These are phyloP conservation scores for Aspergillus ochraceoroseus DNA, from an alignment of 2,329 filamentous ascomycete genomes.

Conservation along the genomic window DNA sequence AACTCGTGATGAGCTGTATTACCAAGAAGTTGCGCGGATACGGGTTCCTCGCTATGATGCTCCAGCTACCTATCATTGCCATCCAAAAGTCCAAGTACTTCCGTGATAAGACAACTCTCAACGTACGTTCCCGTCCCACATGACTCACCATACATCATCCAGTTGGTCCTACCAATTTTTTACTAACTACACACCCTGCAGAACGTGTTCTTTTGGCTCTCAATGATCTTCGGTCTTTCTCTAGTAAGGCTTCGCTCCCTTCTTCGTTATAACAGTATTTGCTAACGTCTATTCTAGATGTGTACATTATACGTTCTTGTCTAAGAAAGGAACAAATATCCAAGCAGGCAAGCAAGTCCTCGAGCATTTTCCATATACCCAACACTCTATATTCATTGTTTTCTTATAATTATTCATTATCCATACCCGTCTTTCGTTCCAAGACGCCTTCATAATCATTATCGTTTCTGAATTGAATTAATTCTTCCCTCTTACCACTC, in stretches of 20 bases:
- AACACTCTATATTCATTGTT: too few relatives aligned
- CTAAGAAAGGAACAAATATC: too few relatives aligned
- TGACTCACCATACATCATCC: background rate
- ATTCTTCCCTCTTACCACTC: too few relatives aligned
- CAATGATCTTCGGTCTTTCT: conserved; percentile 80
- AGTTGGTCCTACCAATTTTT: background rate
- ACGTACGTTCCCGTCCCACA: conserved; percentile 44
- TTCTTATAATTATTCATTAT: too few relatives aligned
- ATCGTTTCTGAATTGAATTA: too few relatives aligned
- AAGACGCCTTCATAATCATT: too few relatives aligned
- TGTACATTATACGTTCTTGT: conserved; percentile 58
- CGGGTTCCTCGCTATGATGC: conserved; percentile 91
- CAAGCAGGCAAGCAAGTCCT: too few relatives aligned
- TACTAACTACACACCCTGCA: conserved; percentile 18
- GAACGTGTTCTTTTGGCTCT: conserved; percentile 86
- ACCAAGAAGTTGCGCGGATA: conserved; percentile 95
- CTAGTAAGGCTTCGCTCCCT: conserved; percentile 54
- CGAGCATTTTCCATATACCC: too few relatives aligned
- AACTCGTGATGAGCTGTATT: conserved; percentile 96
- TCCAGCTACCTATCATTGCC: conserved; percentile 91
- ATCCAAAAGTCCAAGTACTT: conserved; percentile 78
- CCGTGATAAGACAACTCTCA: conserved; percentile 68
- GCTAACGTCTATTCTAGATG: conserved; percentile 40
- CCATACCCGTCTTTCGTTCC: too few relatives aligned
- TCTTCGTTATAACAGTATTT: background rate